These are phyloP conservation scores for Micractinium sp. DNA, from an alignment of 139 green algal species.

Conservation along the genomic window DNA sequence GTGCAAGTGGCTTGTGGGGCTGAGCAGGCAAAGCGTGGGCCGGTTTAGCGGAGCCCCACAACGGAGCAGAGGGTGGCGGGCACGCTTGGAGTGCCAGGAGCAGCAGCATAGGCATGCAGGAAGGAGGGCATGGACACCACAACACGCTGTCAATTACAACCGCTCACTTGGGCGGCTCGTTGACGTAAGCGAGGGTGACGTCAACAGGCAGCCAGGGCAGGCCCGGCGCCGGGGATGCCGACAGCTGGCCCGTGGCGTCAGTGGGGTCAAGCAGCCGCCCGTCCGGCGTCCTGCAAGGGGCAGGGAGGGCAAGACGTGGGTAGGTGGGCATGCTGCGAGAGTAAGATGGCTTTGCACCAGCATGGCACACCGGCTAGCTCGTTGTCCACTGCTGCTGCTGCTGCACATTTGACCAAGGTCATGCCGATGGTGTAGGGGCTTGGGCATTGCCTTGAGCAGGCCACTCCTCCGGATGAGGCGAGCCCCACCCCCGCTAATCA, in stretches of 20 bases:
- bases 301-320: background rate
- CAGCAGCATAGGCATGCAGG: background rate
- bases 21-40: background rate
- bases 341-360: no score
- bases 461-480: no score
- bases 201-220: constrained; percentile 56
- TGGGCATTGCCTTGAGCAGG: no score
- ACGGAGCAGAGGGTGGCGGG: no score
- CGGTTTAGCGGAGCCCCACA: background rate
- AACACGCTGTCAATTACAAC: background rate
- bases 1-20: no score
- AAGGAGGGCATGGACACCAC: background rate
- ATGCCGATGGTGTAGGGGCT: no score
- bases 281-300: background rate
- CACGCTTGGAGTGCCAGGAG: background rate
- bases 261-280: constrained; percentile 61
- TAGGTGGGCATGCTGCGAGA: background rate
- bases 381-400: no score
- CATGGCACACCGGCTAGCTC: no score
- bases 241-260: constrained; percentile 47
- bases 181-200: constrained; percentile 52
- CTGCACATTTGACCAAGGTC: no score
- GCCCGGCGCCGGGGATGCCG: constrained; percentile 41
- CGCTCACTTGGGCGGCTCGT: constrained; percentile 55
- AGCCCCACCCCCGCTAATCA: no score